Evolutionary conservation across 2,329 filamentous ascomycete genomes (phyloP), one percentile per base, ranked within the genome.

Genomic region (Diplodia corticola): DNA sequence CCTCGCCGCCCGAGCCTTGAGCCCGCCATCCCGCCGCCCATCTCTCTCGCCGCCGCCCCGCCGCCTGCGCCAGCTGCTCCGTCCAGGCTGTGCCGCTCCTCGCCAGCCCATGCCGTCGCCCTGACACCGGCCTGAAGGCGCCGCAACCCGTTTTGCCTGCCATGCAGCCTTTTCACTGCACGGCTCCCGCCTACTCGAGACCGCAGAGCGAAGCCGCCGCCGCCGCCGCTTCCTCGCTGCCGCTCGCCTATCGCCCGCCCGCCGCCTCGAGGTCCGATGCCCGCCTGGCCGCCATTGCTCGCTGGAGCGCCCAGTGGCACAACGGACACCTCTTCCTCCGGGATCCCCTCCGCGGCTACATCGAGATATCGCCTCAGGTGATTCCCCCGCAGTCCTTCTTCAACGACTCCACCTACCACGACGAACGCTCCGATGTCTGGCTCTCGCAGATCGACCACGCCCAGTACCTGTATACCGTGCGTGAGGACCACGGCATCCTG

Each of bases 391-490:
- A 53, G 30, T 35, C 33, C 24, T 66, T 66, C 48, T 66, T 66
- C 35, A 66, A 66, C 64, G 54, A 50, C 30, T 53, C 54, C 35
- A 66, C 64, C 22, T 44, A 30, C 48, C 50, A 61, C 35, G 55
- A 66, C 33, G 48, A 51, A 33, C 48, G 50, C 33, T 66, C 64
- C 64, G 54, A 44, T 13, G 46, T 61, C 64, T 66, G 50, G 46
- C 44, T 66, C 33, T 53, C 64, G 40, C 33, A 61, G 54, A 26
- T 66, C 54, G 40, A 66, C 17, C 53, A 55, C n/a, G 33, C 24
- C 46, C 48, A 55, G 46, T 66, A 61, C 22, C 64, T 66, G 17
- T 66, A 66, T 46, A 66, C 55, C 35, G 49, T 66, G 33, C 64
- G 48, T 26, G 64, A 60, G 54, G 55, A 66, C 35, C 50, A 66